Conservation (phyloP, 495 filamentous ascomycete genomes). For the Annulohypoxylon nitens region DNA sequence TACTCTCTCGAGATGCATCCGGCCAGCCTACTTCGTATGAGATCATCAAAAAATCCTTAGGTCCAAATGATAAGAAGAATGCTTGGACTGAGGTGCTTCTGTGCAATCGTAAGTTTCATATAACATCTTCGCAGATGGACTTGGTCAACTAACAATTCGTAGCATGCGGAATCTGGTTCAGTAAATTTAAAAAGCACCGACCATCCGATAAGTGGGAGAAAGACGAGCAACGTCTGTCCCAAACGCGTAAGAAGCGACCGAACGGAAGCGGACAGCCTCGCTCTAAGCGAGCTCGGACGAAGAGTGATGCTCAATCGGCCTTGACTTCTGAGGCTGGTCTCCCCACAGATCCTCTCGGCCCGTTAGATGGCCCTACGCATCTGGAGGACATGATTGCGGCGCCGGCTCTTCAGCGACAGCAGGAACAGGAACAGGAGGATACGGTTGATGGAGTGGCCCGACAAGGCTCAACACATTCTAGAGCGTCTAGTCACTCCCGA, state of each 20-base stretch:
- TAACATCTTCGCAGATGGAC: not conserved
- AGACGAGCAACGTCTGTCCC: conserved; percentile 63
- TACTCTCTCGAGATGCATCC: conserved; percentile 70
- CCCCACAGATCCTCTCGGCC: conserved; percentile 61
- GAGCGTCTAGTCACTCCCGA: conserved; percentile 60
- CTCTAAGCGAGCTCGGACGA: conserved; percentile 60
- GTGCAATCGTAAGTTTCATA: conserved; percentile 81
- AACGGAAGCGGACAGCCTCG: conserved; percentile 53
- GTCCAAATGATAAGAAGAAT: conserved; percentile 67
- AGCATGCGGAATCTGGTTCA: conserved; percentile 94
- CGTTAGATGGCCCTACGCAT: conserved; percentile 45
- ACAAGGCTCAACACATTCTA: conserved; percentile 47
- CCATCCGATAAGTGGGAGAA: conserved; percentile 87
- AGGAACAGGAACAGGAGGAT: conserved; percentile 46
- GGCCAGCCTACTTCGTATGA: conserved; percentile 72
- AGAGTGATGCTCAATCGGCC: conserved; percentile 56
- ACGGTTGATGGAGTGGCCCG: conserved; percentile 49
- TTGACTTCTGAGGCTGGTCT: conserved; percentile 65
- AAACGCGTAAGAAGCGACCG: conserved; percentile 62
- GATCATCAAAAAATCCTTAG: conserved; percentile 81
- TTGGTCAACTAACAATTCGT: conserved; percentile 18
- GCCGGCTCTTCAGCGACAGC: conserved; percentile 38
- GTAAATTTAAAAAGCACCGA: conserved; percentile 86
- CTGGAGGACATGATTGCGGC: conserved; percentile 40
- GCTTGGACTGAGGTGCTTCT: conserved; percentile 77